phyloP scores from a whole-genome alignment of 164 flowering plant genomes.

The Warburgia ugandensis region DNA sequence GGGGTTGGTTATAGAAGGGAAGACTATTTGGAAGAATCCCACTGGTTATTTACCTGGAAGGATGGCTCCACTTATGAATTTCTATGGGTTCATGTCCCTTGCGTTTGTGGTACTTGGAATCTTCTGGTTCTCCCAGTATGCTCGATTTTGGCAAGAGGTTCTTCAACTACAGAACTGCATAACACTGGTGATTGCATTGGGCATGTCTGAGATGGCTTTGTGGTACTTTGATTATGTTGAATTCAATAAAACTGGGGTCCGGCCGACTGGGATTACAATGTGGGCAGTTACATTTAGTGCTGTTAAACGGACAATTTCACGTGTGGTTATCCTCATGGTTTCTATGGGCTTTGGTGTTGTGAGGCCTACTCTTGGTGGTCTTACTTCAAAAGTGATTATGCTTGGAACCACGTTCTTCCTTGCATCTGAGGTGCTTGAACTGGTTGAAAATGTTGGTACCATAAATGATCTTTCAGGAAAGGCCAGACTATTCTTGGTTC shows the following conservation, averaged over 20 bases:
- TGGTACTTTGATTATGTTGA: conserved; percentile 96
- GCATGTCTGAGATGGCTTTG: conserved; percentile 94
- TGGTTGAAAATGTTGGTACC: conserved; percentile 91
- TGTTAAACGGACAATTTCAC: conserved; percentile 76
- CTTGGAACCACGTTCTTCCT: conserved; percentile 87
- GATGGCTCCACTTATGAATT: conserved; percentile 95
- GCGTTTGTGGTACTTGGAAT: conserved; percentile 81
- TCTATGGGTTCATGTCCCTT: conserved; percentile 88
- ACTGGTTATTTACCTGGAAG: conserved; percentile 93
- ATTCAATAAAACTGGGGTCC: conserved; percentile 77
- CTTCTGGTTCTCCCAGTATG: conserved; percentile 94
- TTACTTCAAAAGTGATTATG: conserved; percentile 89
- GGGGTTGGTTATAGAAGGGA: conserved; percentile 67
- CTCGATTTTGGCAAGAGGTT: conserved; percentile 93
- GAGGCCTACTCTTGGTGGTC: conserved; percentile 92
- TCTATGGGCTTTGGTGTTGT: conserved; percentile 99
- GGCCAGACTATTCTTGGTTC: conserved; percentile 81
- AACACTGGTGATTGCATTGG: conserved; percentile 81
- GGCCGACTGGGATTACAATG: conserved; percentile 75
- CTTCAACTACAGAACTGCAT: conserved; percentile 84
- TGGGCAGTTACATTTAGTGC: conserved; percentile 97
- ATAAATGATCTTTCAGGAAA: conserved; percentile 87
- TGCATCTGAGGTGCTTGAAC: conserved; percentile 91
- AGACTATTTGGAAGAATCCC: conserved; percentile 95
- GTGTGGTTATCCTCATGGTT: conserved; percentile 79